Evolutionary conservation across 345 rosid genomes (phyloP).

Genomic region (Dimocarpus longan): DNA sequence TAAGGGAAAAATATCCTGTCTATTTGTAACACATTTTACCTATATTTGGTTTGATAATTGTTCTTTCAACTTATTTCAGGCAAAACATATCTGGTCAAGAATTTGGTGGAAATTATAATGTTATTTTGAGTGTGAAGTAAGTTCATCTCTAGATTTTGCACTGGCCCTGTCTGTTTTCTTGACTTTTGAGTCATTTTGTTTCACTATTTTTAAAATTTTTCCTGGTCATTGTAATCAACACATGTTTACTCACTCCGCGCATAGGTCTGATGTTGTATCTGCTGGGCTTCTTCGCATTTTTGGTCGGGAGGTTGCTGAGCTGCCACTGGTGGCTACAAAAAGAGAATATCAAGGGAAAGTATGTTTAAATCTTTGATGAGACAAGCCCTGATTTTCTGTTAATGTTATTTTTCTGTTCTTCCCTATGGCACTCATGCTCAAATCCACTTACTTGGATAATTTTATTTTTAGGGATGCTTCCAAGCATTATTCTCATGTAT

Average conservation of each 20-base stretch:
- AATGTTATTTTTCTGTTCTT: not conserved
- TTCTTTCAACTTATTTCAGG: slow-evolving; percentile 49
- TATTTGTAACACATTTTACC: not conserved
- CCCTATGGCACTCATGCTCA: not conserved
- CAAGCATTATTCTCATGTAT: slow-evolving; percentile 85
- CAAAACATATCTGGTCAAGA: slow-evolving; percentile 98
- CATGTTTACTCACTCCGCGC: not conserved
- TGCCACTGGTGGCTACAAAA: slow-evolving; percentile 93
- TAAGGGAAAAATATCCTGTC: not conserved
- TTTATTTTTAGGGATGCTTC: slow-evolving; percentile 72
- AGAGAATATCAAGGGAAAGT: slow-evolving; percentile 94
- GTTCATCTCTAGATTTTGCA: slow-evolving; percentile 16
- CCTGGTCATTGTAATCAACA: not conserved
- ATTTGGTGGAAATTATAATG: slow-evolving; percentile 87
- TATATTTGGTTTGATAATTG: slow-evolving; percentile 10
- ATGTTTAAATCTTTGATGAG: slow-evolving; percentile 24
- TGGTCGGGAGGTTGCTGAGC: slow-evolving; percentile 93
- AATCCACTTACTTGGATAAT: not conserved
- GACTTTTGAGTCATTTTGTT: not conserved
- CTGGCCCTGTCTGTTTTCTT: not conserved
- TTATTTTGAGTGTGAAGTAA: slow-evolving; percentile 79
- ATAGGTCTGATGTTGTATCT: slow-evolving; percentile 84
- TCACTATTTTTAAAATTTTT: slow-evolving; percentile 10
- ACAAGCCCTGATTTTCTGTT: slow-evolving; percentile 1
- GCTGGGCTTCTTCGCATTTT: slow-evolving; percentile 95